phyloP scores from a whole-genome alignment of 2,329 filamentous ascomycete genomes.

The Trichophyton equinum region DNA sequence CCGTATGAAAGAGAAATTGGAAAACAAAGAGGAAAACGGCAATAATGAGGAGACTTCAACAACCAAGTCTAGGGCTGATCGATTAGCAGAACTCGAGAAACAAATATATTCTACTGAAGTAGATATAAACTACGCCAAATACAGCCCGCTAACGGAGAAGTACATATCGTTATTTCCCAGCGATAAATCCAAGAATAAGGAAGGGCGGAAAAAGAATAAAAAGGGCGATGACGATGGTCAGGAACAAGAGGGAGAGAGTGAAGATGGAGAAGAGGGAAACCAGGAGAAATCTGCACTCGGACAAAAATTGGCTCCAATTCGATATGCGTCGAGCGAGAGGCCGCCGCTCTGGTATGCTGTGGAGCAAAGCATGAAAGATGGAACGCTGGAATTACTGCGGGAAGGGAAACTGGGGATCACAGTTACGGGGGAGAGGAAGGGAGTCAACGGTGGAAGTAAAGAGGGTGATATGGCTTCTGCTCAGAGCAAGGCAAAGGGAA shows the following conservation, averaged over 20 bases:
- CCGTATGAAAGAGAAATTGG: conserved; percentile 29
- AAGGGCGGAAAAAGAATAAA: conserved; percentile 1
- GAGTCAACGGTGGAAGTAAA: background rate
- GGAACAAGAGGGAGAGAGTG: background rate
- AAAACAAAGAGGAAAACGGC: conserved; percentile 12
- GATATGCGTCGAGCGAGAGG: conserved; percentile 18
- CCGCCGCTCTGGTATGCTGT: conserved; percentile 35
- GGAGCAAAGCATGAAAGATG: conserved; percentile 33
- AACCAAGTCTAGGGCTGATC: conserved; percentile 8
- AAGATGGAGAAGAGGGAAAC: conserved; percentile 1
- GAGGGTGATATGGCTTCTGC: background rate
- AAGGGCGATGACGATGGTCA: background rate
- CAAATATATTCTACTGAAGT: conserved; percentile 40
- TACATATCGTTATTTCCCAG: conserved; percentile 46
- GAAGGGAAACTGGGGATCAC: conserved; percentile 28
- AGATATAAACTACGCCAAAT: conserved; percentile 51
- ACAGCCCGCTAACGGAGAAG: conserved; percentile 47
- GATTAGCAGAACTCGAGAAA: conserved; percentile 18
- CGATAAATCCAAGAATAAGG: conserved; percentile 14
- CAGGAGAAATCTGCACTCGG: conserved; percentile 13
- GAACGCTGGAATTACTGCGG: conserved; percentile 31
- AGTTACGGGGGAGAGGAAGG: conserved; percentile 14
- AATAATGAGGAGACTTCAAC: background rate
- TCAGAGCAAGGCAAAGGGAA: background rate
- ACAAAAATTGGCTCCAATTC: conserved; percentile 10